These are phyloP conservation scores for Penicillium roqueforti DNA, from an alignment of 495 filamentous ascomycete genomes.

Conservation along the genomic window DNA sequence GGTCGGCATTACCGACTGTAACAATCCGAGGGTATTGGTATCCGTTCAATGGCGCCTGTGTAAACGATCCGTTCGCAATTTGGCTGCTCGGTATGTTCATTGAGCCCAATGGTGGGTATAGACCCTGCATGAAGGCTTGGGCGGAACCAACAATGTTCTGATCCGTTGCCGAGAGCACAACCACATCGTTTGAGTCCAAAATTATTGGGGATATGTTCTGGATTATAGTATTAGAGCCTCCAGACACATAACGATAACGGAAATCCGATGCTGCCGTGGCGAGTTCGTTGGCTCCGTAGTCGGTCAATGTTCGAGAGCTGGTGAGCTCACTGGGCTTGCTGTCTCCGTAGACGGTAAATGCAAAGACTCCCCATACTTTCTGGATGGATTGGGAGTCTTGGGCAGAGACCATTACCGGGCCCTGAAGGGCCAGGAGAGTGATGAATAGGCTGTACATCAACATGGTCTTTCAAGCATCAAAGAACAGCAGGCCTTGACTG, in stretches of 20 bases:
- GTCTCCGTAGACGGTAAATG: slow-evolving; percentile 72
- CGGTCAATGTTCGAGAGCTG: slow-evolving; percentile 49
- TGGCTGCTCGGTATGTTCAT: slow-evolving; percentile 38
- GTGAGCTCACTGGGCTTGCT: slow-evolving; percentile 56
- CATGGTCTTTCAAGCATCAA: background rate
- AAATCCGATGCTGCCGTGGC: slow-evolving; percentile 58
- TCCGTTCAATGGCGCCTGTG: slow-evolving; percentile 58
- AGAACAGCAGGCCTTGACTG: background rate
- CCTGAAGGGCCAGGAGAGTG: slow-evolving; percentile 14
- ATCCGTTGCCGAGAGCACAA: slow-evolving; percentile 44
- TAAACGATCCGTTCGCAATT: slow-evolving; percentile 53
- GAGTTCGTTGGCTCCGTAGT: slow-evolving; percentile 66
- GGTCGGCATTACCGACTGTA: slow-evolving; percentile 46
- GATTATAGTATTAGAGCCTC: slow-evolving; percentile 34
- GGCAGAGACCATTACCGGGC: slow-evolving; percentile 19
- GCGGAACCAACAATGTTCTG: slow-evolving; percentile 56
- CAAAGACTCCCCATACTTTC: slow-evolving; percentile 63
- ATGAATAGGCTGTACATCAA: slow-evolving; percentile 18
- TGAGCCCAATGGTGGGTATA: slow-evolving; percentile 65
- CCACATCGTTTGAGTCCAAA: slow-evolving; percentile 46
- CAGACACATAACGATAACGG: slow-evolving; percentile 53
- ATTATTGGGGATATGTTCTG: slow-evolving; percentile 37
- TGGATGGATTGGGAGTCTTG: slow-evolving; percentile 33
- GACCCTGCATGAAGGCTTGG: slow-evolving; percentile 72
- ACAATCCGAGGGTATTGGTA: slow-evolving; percentile 70